Conservation (phyloP, 129 eudicot species). For the Scalesia atractyloides region DNA sequence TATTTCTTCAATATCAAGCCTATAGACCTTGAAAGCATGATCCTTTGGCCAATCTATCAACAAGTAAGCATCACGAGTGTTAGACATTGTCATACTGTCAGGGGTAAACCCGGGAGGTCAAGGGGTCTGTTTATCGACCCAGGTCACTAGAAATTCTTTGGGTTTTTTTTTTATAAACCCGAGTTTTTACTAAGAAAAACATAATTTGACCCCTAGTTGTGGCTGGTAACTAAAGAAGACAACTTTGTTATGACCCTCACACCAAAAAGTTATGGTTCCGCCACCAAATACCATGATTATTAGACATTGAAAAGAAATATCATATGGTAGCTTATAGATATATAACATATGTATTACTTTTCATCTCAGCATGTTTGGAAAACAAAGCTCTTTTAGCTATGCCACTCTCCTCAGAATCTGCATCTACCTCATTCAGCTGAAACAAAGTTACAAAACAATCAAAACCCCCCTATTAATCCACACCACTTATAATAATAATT, state of each 20-base stretch:
- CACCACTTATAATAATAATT: background rate
- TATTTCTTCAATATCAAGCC: slow-evolving; percentile 71
- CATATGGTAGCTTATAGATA: background rate
- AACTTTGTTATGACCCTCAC: too few species aligned
- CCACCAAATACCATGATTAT: background rate
- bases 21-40: slow-evolving; percentile 77
- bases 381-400: slow-evolving; percentile 61
- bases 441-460: slow-evolving; percentile 3
- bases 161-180: too few species aligned
- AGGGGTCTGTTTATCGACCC: too few species aligned
- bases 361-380: slow-evolving; percentile 87
- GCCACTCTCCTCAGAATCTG: slow-evolving; percentile 55
- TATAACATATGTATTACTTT: slow-evolving; percentile 39
- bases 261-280: too few species aligned
- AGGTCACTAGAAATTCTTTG: too few species aligned
- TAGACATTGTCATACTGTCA: background rate
- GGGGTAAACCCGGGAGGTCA: too few species aligned
- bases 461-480: too few species aligned
- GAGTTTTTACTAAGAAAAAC: too few species aligned
- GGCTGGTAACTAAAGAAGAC: too few species aligned
- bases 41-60: slow-evolving; percentile 75
- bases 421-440: slow-evolving; percentile 62
- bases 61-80: slow-evolving; percentile 10
- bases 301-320: background rate
- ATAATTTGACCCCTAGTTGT: too few species aligned